Conservation (phyloP, 2,329 filamentous ascomycete species). For the Arachnomyces sp. region DNA sequence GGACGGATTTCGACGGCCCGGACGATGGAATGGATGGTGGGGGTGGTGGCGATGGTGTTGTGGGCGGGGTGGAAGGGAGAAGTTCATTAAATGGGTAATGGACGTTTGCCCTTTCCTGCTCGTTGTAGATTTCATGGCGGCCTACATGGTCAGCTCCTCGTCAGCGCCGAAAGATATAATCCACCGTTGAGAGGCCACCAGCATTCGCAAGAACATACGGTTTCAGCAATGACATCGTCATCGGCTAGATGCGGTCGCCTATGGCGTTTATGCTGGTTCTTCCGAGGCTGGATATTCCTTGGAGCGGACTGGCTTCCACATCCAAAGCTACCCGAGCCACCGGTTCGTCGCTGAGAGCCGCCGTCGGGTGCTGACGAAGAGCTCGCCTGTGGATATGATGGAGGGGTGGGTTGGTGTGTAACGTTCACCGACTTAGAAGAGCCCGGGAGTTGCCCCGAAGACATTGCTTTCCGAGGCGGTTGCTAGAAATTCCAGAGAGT, state of each 20-base stretch:
- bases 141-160: conserved; percentile 28
- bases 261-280: conserved; percentile 78
- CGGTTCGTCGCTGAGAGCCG: conserved; percentile 33
- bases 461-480: conserved; percentile 26
- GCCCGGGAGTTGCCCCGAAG: conserved; percentile 29
- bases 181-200: not conserved
- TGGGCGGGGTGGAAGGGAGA: conserved; percentile 69
- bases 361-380: conserved; percentile 27
- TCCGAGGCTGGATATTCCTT: conserved; percentile 66
- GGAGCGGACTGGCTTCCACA: conserved; percentile 28
- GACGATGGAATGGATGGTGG: conserved; percentile 46
- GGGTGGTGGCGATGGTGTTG: conserved; percentile 49
- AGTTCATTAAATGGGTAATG: conserved; percentile 94
- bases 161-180: conserved; percentile 7
- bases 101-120: conserved; percentile 87
- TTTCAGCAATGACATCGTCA: conserved; percentile 82
- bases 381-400: conserved; percentile 28
- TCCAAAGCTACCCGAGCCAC: conserved; percentile 35
- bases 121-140: conserved; percentile 56
- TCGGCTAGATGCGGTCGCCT: conserved; percentile 66
- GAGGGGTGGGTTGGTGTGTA: conserved; percentile 28
- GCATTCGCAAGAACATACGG: conserved; percentile 45
- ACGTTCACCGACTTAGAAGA: conserved; percentile 33
- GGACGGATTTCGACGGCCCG: conserved; percentile 63
- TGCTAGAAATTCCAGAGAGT: too few species aligned